Conservation (phyloP, 2,329 filamentous ascomycete species). For the Colletotrichum sp. region DNA sequence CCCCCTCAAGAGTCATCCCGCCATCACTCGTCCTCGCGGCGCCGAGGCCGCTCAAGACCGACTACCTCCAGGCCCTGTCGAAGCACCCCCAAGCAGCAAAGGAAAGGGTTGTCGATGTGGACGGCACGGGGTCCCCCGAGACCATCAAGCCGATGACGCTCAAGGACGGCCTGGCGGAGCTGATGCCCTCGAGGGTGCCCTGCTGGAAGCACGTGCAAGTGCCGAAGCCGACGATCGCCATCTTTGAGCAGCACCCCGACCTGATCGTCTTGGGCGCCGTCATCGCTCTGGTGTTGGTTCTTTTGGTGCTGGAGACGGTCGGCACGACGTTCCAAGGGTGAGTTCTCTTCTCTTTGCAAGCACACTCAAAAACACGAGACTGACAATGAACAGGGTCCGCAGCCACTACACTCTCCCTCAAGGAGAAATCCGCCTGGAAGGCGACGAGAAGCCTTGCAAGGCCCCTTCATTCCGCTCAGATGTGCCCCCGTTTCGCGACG, state of each 20-base stretch:
- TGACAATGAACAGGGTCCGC: neutral
- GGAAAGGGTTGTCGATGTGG: conserved; percentile 18
- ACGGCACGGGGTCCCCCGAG: conserved; percentile 10
- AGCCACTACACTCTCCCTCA: conserved; percentile 3
- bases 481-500: neutral
- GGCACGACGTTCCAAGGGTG: conserved; percentile 17
- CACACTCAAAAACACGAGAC: neutral
- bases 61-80: conserved; percentile 14
- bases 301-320: conserved; percentile 13
- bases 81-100: neutral
- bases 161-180: neutral
- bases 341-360: neutral
- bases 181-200: neutral
- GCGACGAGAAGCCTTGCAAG: conserved; percentile 5
- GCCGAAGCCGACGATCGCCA: neutral
- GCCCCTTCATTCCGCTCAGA: conserved; percentile 9
- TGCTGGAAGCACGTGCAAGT: conserved; percentile 12
- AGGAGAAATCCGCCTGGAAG: conserved; percentile 3
- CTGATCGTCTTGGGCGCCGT: conserved; percentile 15
- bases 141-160: conserved; percentile 11
- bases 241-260: conserved; percentile 19
- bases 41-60: conserved; percentile 12
- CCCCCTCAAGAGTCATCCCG: neutral
- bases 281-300: conserved; percentile 5
- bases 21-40: conserved; percentile 16